These are phyloP conservation scores for Canavalia gladiata DNA, from an alignment of 306 rosid species.

Conservation along the genomic window DNA sequence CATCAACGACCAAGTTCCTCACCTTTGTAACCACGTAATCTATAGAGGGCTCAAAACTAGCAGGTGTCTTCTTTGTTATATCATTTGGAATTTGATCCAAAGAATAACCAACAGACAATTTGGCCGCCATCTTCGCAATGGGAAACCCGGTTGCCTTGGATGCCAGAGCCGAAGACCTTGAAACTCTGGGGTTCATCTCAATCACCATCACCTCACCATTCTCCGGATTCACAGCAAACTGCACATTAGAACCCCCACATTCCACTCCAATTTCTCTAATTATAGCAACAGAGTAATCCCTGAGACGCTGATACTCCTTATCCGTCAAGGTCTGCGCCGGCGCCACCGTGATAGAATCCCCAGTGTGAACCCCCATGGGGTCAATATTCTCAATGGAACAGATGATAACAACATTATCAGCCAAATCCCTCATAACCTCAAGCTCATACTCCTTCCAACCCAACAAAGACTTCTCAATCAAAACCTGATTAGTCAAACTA, in stretches of 20 bases:
- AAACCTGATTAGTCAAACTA: constrained; percentile 82
- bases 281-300: constrained; percentile 80
- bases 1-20: constrained; percentile 39
- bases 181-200: constrained; percentile 99
- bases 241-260: constrained; percentile 93
- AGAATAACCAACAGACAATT: constrained; percentile 87
- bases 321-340: constrained; percentile 96
- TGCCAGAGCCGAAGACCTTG: constrained; percentile 91
- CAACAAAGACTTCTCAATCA: constrained; percentile 90
- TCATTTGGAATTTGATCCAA: constrained; percentile 95
- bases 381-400: constrained; percentile 99
- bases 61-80: constrained; percentile 92
- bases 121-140: constrained; percentile 96
- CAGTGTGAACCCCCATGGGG: constrained; percentile 98
- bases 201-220: constrained; percentile 97
- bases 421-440: constrained; percentile 98
- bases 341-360: constrained; percentile 97
- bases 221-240: constrained; percentile 86
- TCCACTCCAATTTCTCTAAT: constrained; percentile 85
- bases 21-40: constrained; percentile 99
- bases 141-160: constrained; percentile 98
- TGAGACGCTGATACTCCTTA: constrained; percentile 91
- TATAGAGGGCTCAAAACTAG: constrained; percentile 97
- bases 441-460: constrained; percentile 99
- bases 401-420: constrained; percentile 93